Conservation (phyloP, 1,139 yeast genomes). For the Suhomyces guaymorum region DNA sequence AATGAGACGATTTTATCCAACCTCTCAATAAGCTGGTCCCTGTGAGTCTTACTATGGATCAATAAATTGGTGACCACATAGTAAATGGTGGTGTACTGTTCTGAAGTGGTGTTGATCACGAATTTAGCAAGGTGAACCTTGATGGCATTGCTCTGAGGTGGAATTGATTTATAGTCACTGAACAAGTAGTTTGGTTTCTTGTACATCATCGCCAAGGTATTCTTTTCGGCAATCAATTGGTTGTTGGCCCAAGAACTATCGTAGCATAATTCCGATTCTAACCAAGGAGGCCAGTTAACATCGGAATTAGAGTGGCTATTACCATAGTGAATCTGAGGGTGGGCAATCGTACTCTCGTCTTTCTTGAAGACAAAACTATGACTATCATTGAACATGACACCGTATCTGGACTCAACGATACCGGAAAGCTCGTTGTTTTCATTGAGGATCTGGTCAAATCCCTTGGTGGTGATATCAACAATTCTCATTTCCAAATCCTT, state of each 20-base stretch:
- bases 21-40: slow-evolving; percentile 56
- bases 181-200: slow-evolving; percentile 69
- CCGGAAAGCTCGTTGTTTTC: slow-evolving; percentile 41
- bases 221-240: slow-evolving; percentile 61
- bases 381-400: slow-evolving; percentile 66
- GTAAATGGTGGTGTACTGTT: slow-evolving; percentile 68
- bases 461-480: slow-evolving; percentile 53
- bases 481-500: slow-evolving; percentile 71
- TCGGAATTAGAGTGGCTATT: slow-evolving; percentile 21
- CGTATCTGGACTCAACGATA: slow-evolving; percentile 69
- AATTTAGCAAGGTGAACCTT: slow-evolving; percentile 67
- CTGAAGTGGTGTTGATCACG: slow-evolving; percentile 69
- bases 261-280: slow-evolving; percentile 72
- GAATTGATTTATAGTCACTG: slow-evolving; percentile 28
- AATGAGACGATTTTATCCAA: slow-evolving; percentile 68
- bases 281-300: slow-evolving; percentile 79
- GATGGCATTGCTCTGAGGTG: slow-evolving; percentile 31
- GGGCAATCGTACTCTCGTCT: slow-evolving; percentile 30
- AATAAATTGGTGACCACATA: slow-evolving; percentile 65
- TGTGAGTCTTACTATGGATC: slow-evolving; percentile 63
- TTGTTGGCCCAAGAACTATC: slow-evolving; percentile 57
- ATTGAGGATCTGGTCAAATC: slow-evolving; percentile 46
- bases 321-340: slow-evolving; percentile 31
- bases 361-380: slow-evolving; percentile 65
- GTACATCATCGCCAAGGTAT: slow-evolving; percentile 61